Base-by-base conservation (phyloP, 2,329 filamentous ascomycete genomes). In the Colletotrichum melonis region DNA sequence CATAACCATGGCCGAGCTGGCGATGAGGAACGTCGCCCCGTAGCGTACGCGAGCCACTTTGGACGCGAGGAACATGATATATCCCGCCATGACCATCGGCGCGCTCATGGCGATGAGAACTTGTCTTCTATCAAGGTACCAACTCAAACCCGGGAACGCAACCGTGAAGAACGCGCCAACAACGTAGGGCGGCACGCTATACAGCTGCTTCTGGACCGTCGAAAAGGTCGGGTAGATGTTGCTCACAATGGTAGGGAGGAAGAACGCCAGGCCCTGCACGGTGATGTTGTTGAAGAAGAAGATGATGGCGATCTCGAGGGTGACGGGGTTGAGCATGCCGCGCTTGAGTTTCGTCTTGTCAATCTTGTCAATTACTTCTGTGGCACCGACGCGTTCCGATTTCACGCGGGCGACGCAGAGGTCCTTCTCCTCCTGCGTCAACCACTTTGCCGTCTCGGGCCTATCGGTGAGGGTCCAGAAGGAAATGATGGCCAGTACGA, bases 181-280 rank as follows among this genome's bases (percentile, higher is more conserved):
- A 0, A 92, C 81, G 77, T 94, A 94, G 0, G 92, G 92, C 0
- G 92, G 93, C 0, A 94, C 92, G 0, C 92, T 94, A 75, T 89
- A 89, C 0, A 94, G 88, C 80, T 94, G 93, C 78, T 93, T 90
- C 1, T 86, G 87, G 16, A 94, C 84, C 2, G 90, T 87, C 11
- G 83, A 85, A 69, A 84, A 83, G 1, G 86, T 78, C 0, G 90
- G 90, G 77, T 94, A 94, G 76, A 94, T 93, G 5, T 88, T 92
- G 59, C 81, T 82, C 71, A 94, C 91, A 69, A 94, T 93, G 0
- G 92, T 93, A 0, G 92, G 92, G 0, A 88, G 83, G 80, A 94
- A 94, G 84, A 93, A 93, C 1, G 90, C 90, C 4, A 94, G 84
- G 4, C 92, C 92, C 77, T 93, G 91, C 2, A 94, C 92, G 0